Percentiles rank a stretch among this genome's conserved stretches.
Conservation (phyloP, 148 eudicot genomes). For the Chenopodium quinoa region DNA sequence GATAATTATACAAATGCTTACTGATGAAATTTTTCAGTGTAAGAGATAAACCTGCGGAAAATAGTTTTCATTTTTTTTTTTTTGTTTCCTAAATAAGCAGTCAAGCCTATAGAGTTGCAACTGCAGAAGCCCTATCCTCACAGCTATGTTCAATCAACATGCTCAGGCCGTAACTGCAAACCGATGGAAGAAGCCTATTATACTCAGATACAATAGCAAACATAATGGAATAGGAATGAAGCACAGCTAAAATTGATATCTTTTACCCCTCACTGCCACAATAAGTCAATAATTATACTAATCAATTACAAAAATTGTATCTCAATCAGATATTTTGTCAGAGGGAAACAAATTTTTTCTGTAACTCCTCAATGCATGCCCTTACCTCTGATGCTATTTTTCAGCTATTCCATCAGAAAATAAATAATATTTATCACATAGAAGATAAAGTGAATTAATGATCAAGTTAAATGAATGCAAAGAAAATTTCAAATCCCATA, state of each 20-base stretch:
- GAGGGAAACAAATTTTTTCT: not conserved
- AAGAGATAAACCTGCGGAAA: conserved; percentile 35
- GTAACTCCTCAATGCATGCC: not conserved
- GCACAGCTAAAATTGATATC: not conserved
- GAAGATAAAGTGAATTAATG: not conserved
- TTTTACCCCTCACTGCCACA: not conserved
- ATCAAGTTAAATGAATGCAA: no score
- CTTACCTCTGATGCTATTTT: not conserved
- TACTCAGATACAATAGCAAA: not conserved
- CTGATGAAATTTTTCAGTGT: not conserved
- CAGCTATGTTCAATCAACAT: conserved; percentile 25
- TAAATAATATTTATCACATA: no score
- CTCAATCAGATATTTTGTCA: not conserved
- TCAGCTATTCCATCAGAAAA: not conserved
- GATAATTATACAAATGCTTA: not conserved
- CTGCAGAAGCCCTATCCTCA: conserved; percentile 14
- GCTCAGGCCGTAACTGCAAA: conserved; percentile 6
- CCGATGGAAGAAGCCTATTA: not conserved
- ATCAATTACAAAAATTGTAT: not conserved
- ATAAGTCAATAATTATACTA: not conserved
- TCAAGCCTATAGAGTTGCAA: conserved; percentile 15
- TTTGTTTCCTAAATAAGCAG: not conserved
- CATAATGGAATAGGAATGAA: not conserved
- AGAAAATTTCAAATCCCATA: no score
- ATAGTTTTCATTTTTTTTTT: conserved; percentile 23